Evolutionary conservation across 805 yeast species (phyloP), one percentile per base, ranked within the genome.

Genomic region (Myxozyma lipomycoides): DNA sequence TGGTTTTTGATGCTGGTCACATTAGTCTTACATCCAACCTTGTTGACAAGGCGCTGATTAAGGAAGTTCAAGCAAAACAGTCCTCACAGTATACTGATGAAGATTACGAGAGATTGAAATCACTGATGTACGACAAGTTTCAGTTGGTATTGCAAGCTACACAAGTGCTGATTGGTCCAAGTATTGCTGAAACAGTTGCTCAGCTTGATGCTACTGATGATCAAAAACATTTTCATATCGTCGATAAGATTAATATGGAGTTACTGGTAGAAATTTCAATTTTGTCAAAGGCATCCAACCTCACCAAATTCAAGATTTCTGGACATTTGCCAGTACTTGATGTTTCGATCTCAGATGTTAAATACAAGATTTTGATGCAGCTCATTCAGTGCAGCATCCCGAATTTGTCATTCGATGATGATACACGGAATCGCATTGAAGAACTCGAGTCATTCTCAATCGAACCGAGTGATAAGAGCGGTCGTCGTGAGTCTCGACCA

Each of bases 1-100:
- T 90, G 2, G 79, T 93, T 18, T 74, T 93, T 47, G 98, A 93
- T 73, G 96, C 97, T 5, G 99, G 99, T 63, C 96, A 91, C 66
- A 83, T 95, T 22, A 82, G 88, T 57, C 80, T 93, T 15, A 69
- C 73, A 1, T 86, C 96, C 64, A 93, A 90, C 61, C 74, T 91
- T 37, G 93, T 82, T 2, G 86, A 84, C 42, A 80, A 79, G 57
- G 75, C 78, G 2, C 79, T 78, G 41, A 76, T 89, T 24, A 81
- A 82, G 45, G 82, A 81, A 51, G 78, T 89, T 41, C 86, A 82
- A 62, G 61, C 65, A 28, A 73, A 80, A 23, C 79, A 86, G 62
- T 70, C 76, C n/a, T 67, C 68, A 22, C 70, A 69, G 52, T 84
- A 83, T 62, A 70, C 77, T 1, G 74, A 70, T 2, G 79, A 77